phyloP scores from a whole-genome alignment of 805 yeast genomes.

The Wickerhamiella azymoides region DNA sequence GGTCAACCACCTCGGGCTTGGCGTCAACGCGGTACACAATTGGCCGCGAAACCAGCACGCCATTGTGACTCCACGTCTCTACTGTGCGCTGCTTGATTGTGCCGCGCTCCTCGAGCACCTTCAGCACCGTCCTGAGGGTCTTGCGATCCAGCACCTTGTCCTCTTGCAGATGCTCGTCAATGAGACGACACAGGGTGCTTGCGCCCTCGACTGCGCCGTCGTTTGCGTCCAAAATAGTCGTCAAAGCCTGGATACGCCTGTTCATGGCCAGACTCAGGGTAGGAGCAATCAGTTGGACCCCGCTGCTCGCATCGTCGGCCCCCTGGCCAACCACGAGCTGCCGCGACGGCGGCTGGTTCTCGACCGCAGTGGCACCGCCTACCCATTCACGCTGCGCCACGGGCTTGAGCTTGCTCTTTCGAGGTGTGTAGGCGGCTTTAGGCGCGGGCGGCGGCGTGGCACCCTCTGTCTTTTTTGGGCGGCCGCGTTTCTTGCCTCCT shows the following conservation, averaged over 20 bases:
- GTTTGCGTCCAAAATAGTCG: constrained; percentile 30
- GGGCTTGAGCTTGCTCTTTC: neutral
- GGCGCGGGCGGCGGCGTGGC: neutral
- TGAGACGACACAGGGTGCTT: constrained; percentile 27
- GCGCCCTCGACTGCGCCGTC: constrained; percentile 37
- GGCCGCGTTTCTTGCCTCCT: constrained; percentile 1
- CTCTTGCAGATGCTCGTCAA: constrained; percentile 26
- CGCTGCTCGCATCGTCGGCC: no score
- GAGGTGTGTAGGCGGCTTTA: neutral
- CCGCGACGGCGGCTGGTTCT: neutral
- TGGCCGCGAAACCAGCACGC: constrained; percentile 14
- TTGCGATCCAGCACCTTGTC: constrained; percentile 39
- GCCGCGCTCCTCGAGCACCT: constrained; percentile 25
- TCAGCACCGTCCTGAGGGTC: constrained; percentile 37
- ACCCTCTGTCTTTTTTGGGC: neutral
- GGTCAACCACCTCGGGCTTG: neutral
- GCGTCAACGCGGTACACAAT: constrained; percentile 21
- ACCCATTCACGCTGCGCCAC: neutral
- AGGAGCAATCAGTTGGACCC: neutral
- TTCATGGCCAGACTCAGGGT: constrained; percentile 8
- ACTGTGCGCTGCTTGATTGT: constrained; percentile 21
- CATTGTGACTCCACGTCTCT: constrained; percentile 16
- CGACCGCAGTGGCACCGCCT: neutral
- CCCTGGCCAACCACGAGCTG: neutral
- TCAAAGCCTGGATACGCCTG: constrained; percentile 32